Base-by-base conservation (phyloP, 2,329 filamentous ascomycete genomes). In the Penicillium palitans region DNA sequence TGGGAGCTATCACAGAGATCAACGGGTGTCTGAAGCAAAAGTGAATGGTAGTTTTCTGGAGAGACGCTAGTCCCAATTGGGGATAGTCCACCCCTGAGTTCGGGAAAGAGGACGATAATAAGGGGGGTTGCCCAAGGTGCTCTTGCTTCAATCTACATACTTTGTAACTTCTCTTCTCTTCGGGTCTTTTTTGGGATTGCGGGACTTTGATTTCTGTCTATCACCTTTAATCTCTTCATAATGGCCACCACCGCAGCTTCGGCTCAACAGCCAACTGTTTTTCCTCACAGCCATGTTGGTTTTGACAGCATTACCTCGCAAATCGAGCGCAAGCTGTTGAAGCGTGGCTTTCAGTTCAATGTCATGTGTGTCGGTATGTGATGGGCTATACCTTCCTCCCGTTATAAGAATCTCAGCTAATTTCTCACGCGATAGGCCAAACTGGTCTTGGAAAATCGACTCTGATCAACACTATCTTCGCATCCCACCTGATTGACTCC, bases 271-370 rank as follows among this genome's bases (percentile, higher is more conserved):
- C 81, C 81, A 67, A 74, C 79, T 15, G 85, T 89, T 77, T 95
- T 91, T 80, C 95, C 95, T 74, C 89, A 95, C 79, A 96, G 89
- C 89, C 95, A 98, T 85, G 95, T 99, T 79, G 95, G 95, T 87
- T 99, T 99, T 84, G 95, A 99, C 84, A 97, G 92, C 84, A 99
- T 99, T 85, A 99, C 95, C 71, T 92, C 89, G 69, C 95, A 99
- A 84, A 99, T 99, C 72, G 95, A 99, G 88, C 90, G 91, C 83
- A 99, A 99, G 89, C 89, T 98, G 76, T 80, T 99, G 82, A 99
- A 99, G 87, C 92, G 95, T 81, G 95, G 95, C 72, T 99, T 99
- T 81, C 95, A 99, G 81, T 99, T 99, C 87, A 99, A 99, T 79
- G 90, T 98, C 75, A 98, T 98, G 80, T 97, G 93, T 78, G 95